These are phyloP conservation scores for Vitis rotundifolia DNA, from an alignment of 164 flowering plant genomes.

Conservation along the genomic window DNA sequence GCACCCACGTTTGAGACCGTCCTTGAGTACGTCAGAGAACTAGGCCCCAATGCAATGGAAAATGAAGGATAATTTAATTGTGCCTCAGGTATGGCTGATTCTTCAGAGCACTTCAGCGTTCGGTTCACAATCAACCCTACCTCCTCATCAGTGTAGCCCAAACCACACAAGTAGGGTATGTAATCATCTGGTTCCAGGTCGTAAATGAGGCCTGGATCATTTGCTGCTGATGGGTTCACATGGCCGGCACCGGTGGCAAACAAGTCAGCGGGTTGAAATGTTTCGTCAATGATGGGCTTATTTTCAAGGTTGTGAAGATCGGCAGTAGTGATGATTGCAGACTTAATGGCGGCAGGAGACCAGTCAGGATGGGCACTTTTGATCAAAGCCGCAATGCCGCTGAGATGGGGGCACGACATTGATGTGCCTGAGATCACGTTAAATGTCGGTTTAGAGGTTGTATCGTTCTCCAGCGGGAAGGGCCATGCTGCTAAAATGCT, in stretches of 20 bases:
- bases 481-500: slow-evolving; percentile 66
- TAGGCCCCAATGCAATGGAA: slow-evolving; percentile 24
- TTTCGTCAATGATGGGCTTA: slow-evolving; percentile 36
- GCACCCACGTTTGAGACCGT: slow-evolving; percentile 45
- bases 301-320: slow-evolving; percentile 26
- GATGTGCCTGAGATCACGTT: slow-evolving; percentile 57
- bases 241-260: slow-evolving; percentile 59
- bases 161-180: slow-evolving; percentile 51
- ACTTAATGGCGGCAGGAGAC: slow-evolving; percentile 63
- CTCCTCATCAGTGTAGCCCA: slow-evolving; percentile 34
- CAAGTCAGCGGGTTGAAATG: slow-evolving; percentile 24
- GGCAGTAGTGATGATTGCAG: slow-evolving; percentile 64
- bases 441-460: slow-evolving; percentile 21
- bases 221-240: slow-evolving; percentile 49
- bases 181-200: slow-evolving; percentile 51
- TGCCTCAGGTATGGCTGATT: slow-evolving; percentile 27
- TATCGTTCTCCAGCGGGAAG: slow-evolving; percentile 19
- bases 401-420: slow-evolving; percentile 61
- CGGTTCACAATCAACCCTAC: slow-evolving; percentile 25
- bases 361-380: slow-evolving; percentile 55
- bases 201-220: slow-evolving; percentile 53
- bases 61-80: slow-evolving; percentile 57
- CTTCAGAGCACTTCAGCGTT: slow-evolving; percentile 23
- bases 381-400: slow-evolving; percentile 58
- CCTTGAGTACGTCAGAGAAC: slow-evolving; percentile 26